Evolutionary conservation across 2,329 filamentous ascomycete species (phyloP).

Genomic region (Atkinsonella texensis): DNA sequence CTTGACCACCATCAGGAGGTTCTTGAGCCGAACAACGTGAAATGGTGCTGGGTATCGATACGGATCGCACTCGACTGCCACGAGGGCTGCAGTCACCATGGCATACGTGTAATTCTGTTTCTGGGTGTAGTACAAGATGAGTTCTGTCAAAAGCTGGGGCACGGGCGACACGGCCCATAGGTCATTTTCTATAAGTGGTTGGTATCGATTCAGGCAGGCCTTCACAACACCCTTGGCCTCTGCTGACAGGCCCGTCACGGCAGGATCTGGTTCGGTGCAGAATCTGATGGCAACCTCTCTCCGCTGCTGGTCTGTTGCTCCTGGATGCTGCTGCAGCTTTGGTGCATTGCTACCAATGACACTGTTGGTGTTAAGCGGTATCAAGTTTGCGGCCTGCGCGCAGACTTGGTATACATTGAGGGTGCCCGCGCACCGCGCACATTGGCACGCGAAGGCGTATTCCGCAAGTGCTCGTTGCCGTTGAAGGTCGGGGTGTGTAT

Average conservation of each 20-base stretch:
- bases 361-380: constrained; percentile 33
- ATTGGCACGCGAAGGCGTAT: constrained; percentile 43
- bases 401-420: constrained; percentile 43
- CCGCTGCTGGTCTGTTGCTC: constrained; percentile 14
- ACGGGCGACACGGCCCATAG: constrained; percentile 40
- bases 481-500: constrained; percentile 29
- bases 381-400: constrained; percentile 22
- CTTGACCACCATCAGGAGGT: constrained; percentile 38
- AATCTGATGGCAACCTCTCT: constrained; percentile 7
- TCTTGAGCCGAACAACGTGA: constrained; percentile 36
- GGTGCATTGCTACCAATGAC: constrained; percentile 21
- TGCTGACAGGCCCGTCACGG: not conserved
- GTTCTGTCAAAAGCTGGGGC: constrained; percentile 30
- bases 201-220: constrained; percentile 9
- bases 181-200: constrained; percentile 13
- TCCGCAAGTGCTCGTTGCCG: constrained; percentile 31
- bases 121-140: constrained; percentile 32
- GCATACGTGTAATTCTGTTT: constrained; percentile 29
- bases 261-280: not conserved
- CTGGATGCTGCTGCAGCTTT: constrained; percentile 9
- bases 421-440: constrained; percentile 36
- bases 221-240: not conserved
- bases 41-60: constrained; percentile 39
- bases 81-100: constrained; percentile 35
- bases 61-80: constrained; percentile 35